phyloP scores from a whole-genome alignment of 2,329 filamentous ascomycete genomes.

The Aspergillus felis region DNA sequence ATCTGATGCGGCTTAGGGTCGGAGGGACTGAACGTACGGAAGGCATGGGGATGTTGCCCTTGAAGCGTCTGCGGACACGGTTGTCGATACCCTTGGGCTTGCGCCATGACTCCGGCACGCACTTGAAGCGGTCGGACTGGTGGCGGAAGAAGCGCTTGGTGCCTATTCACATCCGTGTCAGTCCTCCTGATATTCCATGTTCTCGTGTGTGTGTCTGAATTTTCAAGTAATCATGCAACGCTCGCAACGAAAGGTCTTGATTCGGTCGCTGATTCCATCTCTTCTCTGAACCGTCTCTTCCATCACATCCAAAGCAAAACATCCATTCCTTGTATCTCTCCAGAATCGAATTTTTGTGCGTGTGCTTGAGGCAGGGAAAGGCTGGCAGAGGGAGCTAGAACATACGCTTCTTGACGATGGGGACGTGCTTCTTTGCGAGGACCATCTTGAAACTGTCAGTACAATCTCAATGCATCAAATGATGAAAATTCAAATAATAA shows the following conservation, averaged over 20 bases:
- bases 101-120: constrained; percentile 87
- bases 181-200: constrained; percentile 9
- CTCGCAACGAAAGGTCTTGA: neutral
- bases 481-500: constrained; percentile 1
- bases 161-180: constrained; percentile 52
- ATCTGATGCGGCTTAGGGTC: neutral
- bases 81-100: constrained; percentile 99
- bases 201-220: constrained; percentile 5
- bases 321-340: neutral
- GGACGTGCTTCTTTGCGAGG: constrained; percentile 98
- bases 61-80: constrained; percentile 94
- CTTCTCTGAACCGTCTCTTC: neutral
- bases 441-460: constrained; percentile 63
- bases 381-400: constrained; percentile 33
- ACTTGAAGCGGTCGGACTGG: constrained; percentile 95
- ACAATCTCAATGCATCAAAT: constrained; percentile 2
- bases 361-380: constrained; percentile 1
- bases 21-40: constrained; percentile 65
- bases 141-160: constrained; percentile 94
- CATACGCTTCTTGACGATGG: constrained; percentile 99
- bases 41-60: constrained; percentile 93
- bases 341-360: neutral
- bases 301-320: neutral
- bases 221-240: neutral
- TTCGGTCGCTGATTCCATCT: neutral